phyloP scores from a whole-genome alignment of 371 early-diverging fungal genomes.

The Circinella umbellata region DNA sequence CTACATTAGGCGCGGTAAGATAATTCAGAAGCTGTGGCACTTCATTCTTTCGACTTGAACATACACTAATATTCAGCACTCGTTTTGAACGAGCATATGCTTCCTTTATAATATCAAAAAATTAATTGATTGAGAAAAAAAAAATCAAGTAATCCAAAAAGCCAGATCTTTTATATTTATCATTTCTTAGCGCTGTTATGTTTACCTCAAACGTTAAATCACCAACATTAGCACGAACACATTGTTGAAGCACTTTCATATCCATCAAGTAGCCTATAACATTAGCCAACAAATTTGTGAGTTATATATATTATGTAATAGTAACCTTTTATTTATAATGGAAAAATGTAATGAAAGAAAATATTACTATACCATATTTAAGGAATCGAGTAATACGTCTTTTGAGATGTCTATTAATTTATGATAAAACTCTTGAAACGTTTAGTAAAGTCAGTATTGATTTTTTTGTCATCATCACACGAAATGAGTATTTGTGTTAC shows the following conservation, averaged over 20 bases:
- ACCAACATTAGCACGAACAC: constrained; percentile 71
- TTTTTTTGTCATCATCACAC: too few relatives aligned
- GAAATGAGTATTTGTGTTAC: neutral
- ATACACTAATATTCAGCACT: constrained; percentile 74
- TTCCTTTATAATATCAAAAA: constrained; percentile 43
- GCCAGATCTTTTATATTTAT: neutral
- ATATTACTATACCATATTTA: constrained; percentile 54
- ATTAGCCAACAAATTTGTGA: neutral
- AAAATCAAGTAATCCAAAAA: neutral
- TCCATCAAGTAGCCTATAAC: constrained; percentile 70
- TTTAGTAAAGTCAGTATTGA: too few relatives aligned
- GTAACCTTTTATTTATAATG: too few relatives aligned
- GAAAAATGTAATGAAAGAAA: too few relatives aligned
- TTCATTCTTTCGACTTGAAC: constrained; percentile 68
- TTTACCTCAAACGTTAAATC: constrained; percentile 74
- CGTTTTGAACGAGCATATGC: constrained; percentile 68
- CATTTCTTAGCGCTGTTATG: neutral
- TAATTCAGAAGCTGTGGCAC: constrained; percentile 76
- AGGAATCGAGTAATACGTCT: constrained; percentile 68
- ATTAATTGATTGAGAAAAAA: too few relatives aligned
- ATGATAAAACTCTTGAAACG: too few relatives aligned
- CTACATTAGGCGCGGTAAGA: constrained; percentile 80
- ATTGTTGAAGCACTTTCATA: constrained; percentile 69
- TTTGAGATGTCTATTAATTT: constrained; percentile 45
- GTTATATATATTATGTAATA: too few relatives aligned